A percentile compares a stretch with the other conserved stretches of the same genome.
Evolutionary conservation across 345 rosid genomes (phyloP).

Genomic region (Microthlaspi erraticum): DNA sequence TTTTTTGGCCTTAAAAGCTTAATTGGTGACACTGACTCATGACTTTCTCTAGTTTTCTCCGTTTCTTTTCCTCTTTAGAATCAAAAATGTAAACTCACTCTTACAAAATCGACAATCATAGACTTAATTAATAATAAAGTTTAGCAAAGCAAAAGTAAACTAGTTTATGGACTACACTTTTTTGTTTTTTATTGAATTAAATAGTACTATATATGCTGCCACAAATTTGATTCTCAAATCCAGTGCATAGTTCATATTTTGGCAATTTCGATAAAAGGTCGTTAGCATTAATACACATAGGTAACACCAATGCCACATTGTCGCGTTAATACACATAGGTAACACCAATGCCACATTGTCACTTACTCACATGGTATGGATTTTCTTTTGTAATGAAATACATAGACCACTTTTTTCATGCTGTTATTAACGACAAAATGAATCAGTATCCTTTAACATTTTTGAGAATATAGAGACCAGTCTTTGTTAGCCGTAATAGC

Average conservation of each 20-base stretch:
- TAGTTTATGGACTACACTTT: background rate
- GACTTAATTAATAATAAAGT: constrained; percentile 3
- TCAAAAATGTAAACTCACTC: constrained; percentile 9
- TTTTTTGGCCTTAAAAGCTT: constrained; percentile 15
- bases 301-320: background rate
- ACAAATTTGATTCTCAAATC: background rate
- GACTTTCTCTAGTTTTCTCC: background rate
- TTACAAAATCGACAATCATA: background rate
- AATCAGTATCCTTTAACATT: background rate
- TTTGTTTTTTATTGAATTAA: too few relatives aligned
- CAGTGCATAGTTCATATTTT: background rate
- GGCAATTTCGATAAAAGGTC: background rate
- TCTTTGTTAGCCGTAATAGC: background rate
- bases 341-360: background rate
- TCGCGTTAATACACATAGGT: constrained; percentile 25
- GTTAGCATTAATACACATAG: constrained; percentile 26
- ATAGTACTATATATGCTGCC: background rate
- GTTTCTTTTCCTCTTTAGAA: background rate
- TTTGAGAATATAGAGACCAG: background rate
- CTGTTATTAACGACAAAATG: background rate
- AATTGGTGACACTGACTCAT: constrained; percentile 5
- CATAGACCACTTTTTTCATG: background rate
- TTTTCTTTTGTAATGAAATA: background rate
- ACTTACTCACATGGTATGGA: constrained; percentile 21
- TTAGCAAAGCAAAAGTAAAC: background rate